Evolutionary conservation across 495 filamentous ascomycete species (phyloP).

Genomic region (Pyronema omphalodes): DNA sequence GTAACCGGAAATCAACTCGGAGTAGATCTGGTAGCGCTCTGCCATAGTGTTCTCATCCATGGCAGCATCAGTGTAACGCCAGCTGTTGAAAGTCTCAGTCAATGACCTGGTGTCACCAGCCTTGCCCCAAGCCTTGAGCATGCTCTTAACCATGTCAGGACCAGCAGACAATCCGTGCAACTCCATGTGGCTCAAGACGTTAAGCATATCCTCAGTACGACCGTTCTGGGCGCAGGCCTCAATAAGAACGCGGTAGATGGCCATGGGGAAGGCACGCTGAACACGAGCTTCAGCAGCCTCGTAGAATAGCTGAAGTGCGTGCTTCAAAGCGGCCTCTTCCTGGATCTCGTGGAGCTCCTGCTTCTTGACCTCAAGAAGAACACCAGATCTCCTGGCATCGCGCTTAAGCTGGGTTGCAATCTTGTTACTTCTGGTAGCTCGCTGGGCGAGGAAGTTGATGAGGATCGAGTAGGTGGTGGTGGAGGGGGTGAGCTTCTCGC

Average conservation of each 20-base stretch:
- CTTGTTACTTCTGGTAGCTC: constrained; percentile 51
- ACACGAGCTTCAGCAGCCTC: constrained; percentile 39
- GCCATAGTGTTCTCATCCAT: constrained; percentile 50
- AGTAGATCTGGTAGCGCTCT: constrained; percentile 69
- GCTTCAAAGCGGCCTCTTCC: constrained; percentile 44
- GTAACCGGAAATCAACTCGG: constrained; percentile 72
- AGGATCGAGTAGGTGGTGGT: constrained; percentile 71
- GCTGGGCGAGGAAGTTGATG: constrained; percentile 58
- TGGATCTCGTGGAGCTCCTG: constrained; percentile 65
- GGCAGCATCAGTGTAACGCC: constrained; percentile 49
- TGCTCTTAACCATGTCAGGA: constrained; percentile 64
- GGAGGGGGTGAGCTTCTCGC: constrained; percentile 62
- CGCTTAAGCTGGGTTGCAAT: constrained; percentile 59
- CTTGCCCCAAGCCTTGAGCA: constrained; percentile 81
- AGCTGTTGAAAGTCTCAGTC: constrained; percentile 76
- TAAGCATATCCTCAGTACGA: constrained; percentile 68
- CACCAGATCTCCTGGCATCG: constrained; percentile 60
- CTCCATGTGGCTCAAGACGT: constrained; percentile 81
- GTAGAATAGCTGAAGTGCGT: constrained; percentile 72
- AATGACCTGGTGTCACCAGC: constrained; percentile 66
- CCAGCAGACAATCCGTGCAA: constrained; percentile 47
- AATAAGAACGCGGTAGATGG: constrained; percentile 66
- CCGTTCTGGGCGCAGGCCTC: constrained; percentile 66
- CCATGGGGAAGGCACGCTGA: constrained; percentile 40
- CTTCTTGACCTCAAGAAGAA: constrained; percentile 66